A percentile compares a stretch with the other conserved stretches of the same genome.
Conservation (phyloP, 495 filamentous ascomycete species). For the Xylaria palmicola region DNA sequence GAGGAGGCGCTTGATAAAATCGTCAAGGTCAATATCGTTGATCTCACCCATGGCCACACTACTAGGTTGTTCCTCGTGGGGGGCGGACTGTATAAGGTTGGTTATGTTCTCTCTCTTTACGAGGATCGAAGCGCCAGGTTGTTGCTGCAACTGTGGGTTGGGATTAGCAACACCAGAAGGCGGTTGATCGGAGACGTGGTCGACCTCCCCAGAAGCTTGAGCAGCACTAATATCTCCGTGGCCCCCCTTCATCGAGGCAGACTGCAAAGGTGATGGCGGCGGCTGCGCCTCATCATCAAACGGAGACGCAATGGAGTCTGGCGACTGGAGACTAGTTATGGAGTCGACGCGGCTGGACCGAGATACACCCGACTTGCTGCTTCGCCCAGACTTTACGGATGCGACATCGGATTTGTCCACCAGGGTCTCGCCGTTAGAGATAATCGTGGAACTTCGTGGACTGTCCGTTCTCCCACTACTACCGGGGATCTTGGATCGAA, state of each 20-base stretch:
- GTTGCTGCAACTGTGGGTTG: conserved; percentile 45
- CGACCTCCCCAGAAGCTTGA: conserved; percentile 85
- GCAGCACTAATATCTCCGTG: conserved; percentile 79
- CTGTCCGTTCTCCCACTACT: conserved; percentile 66
- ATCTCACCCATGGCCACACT: conserved; percentile 69
- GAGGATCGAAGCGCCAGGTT: conserved; percentile 75
- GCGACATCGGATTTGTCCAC: conserved; percentile 71
- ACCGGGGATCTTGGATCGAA: conserved; percentile 60
- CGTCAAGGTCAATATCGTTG: conserved; percentile 90
- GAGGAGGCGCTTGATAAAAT: conserved; percentile 92
- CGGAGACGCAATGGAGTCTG: conserved; percentile 40
- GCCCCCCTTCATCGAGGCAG: conserved; percentile 63
- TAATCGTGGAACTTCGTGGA: conserved; percentile 69
- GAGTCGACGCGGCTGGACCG: conserved; percentile 39
- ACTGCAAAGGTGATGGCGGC: conserved; percentile 87
- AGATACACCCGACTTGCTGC: conserved; percentile 49
- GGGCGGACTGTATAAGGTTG: conserved; percentile 46
- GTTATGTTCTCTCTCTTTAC: conserved; percentile 69
- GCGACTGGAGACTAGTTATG: conserved; percentile 32
- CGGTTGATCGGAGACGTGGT: conserved; percentile 91
- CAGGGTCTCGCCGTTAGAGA: conserved; percentile 57
- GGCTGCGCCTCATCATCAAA: conserved; percentile 62
- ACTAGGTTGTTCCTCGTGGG: conserved; percentile 38
- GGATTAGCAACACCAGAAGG: conserved; percentile 60
- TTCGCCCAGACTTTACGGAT: conserved; percentile 67